Base-by-base conservation (phyloP, 2,329 filamentous ascomycete species). In the Claviceps sorghi region DNA sequence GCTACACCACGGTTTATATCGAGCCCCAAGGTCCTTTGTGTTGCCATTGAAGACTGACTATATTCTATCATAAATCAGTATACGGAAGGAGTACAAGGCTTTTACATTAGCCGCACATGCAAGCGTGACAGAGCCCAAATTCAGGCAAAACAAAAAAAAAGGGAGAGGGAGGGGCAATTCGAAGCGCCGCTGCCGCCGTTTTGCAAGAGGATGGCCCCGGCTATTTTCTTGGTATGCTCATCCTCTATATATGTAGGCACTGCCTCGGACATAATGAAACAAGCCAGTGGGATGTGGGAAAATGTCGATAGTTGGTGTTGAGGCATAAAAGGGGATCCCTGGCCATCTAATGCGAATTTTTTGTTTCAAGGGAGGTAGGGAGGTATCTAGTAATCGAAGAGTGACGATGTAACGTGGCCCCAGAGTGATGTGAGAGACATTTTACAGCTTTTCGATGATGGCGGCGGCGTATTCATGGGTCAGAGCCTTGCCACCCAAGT, bases 401-500 rank as follows among this genome's bases (percentile, higher is more conserved):
- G 36, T 34, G 15, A 36, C 30, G 26, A 21, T 44, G 32, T 40
- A 22, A 40, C 11, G 21, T 36, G 3, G 32, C 38, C 41, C 5
- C 42, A 30, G 29, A 10, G 7, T 30, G 48, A 48, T 29, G 42
- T 26, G 10, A 26, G 36, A n/a, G 48, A 34, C 5, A n/a, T 9
- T 65, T 70, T 76, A 81, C 72, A 82, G 70, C 70, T 75, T 80
- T 60, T 69, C 67, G 71, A 97, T 96, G 67, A 98, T 96, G 61
- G 93, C 91, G 55, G 78, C 79, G 54, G 93, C 88, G 71, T 94
- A 98, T 76, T 98, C 88, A 73, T 84, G 76, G 55, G 93, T 98
- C 83, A 94, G 95, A 64, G 93, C 80, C 77, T 89, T 95, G 69
- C 93, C 93, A 63, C 93, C 93, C 63, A 98, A 77, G 72, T 98